Conservation (phyloP, 1,284 basidiomycete species). For the Ceratobasidium papillatum region DNA sequence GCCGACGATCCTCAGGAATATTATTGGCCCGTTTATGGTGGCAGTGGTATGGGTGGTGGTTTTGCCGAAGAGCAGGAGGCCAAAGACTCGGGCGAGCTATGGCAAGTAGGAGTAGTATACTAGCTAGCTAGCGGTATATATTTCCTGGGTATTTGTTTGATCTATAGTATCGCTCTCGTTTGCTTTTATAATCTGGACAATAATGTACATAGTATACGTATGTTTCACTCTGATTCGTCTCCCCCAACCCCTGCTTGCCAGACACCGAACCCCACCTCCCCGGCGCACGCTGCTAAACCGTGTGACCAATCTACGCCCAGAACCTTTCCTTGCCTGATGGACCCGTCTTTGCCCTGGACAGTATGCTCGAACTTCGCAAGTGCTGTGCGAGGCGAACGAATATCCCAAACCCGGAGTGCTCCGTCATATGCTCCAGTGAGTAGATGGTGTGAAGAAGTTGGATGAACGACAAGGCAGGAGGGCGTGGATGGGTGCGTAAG, state of each 20-base stretch:
- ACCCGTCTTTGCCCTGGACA: constrained; percentile 36
- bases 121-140: not conserved
- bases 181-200: constrained; percentile 17
- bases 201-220: not conserved
- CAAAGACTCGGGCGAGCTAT: constrained; percentile 10
- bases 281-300: constrained; percentile 46
- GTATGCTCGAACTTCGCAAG: constrained; percentile 66
- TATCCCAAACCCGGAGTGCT: constrained; percentile 85
- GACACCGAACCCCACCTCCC: constrained; percentile 41
- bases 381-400: constrained; percentile 71
- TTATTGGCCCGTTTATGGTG: not conserved
- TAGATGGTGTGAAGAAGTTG: constrained; percentile 71
- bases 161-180: constrained; percentile 2
- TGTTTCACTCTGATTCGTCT: not conserved
- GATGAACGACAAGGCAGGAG: constrained; percentile 69
- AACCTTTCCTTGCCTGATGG: constrained; percentile 48
- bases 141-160: not conserved
- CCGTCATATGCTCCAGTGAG: constrained; percentile 87
- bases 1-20: not conserved
- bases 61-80: not conserved
- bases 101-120: constrained; percentile 37
- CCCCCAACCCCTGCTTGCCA: constrained; percentile 41
- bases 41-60: not conserved
- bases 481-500: constrained; percentile 79
- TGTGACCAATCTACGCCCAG: constrained; percentile 79